A percentile compares a stretch with the other conserved stretches of the same genome.
These are phyloP conservation scores for Musa troglodytarum DNA, from an alignment of 176 grass and related monocot species.

Conservation along the genomic window DNA sequence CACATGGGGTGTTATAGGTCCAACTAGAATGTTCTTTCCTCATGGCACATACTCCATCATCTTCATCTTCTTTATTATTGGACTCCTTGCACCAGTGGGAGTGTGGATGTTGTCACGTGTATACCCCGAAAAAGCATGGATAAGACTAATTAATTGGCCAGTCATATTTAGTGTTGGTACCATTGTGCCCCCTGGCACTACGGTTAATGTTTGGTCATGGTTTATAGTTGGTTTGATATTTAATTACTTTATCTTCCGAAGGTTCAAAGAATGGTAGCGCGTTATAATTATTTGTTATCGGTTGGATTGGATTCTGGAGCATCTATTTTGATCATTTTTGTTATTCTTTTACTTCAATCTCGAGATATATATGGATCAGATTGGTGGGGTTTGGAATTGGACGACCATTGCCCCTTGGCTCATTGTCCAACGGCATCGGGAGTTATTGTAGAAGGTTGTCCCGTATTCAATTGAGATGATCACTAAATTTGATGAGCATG, in stretches of 20 bases:
- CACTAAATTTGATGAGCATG: no score
- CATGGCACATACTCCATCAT: no score
- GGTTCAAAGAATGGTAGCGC: conserved; percentile 49
- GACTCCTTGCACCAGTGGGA: no score
- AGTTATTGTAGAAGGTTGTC: not conserved
- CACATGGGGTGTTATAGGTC: no score
- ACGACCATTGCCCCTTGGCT: not conserved
- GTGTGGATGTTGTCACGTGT: no score
- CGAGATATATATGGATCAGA: conserved; percentile 30
- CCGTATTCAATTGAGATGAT: not conserved
- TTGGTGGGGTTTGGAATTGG: conserved; percentile 37
- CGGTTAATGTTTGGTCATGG: not conserved
- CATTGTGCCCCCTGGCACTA: not conserved
- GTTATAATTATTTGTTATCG: conserved; percentile 65
- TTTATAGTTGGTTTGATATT: not conserved
- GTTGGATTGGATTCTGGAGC: conserved; percentile 42
- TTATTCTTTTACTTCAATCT: conserved; percentile 38
- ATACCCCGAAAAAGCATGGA: no score
- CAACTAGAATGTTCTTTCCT: no score
- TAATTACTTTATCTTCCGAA: not conserved
- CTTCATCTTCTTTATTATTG: no score
- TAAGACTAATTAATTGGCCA: no score
- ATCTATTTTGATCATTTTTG: conserved; percentile 43
- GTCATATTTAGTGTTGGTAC: not conserved
- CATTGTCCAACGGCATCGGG: not conserved